phyloP scores from a whole-genome alignment of 129 eudicot genomes.

The Flaveria trinervia region DNA sequence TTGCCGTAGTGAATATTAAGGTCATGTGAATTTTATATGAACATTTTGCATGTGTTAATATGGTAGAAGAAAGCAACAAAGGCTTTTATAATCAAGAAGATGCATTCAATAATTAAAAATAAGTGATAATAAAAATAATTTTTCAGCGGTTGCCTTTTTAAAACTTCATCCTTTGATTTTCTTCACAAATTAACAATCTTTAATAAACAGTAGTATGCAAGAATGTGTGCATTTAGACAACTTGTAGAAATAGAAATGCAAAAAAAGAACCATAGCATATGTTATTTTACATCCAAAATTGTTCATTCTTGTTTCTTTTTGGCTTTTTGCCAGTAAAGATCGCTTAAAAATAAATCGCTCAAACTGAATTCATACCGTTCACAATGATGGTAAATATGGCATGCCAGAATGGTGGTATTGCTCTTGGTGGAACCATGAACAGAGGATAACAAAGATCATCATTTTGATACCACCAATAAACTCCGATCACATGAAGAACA shows the following conservation, averaged over 20 bases:
- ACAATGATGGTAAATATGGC: slow-evolving; percentile 44
- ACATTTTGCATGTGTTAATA: neutral
- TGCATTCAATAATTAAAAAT: neutral
- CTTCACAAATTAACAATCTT: neutral
- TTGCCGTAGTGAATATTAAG: neutral
- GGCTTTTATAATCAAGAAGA: neutral
- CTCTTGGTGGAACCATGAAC: slow-evolving; percentile 43
- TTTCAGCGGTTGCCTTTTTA: neutral
- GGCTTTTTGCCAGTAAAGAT: neutral
- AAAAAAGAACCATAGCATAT: neutral
- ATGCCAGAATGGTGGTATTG: slow-evolving; percentile 48
- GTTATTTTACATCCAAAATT: neutral
- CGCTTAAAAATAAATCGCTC: neutral
- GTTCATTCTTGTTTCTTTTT: slow-evolving; percentile 11
- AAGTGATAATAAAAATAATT: neutral
- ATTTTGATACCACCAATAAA: slow-evolving; percentile 41
- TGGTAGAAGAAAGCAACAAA: slow-evolving; percentile 19
- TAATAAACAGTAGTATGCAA: neutral
- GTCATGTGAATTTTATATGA: neutral
- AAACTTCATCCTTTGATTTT: neutral
- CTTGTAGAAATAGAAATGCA: neutral
- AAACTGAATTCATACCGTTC: slow-evolving; percentile 31
- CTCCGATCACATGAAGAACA: slow-evolving; percentile 56
- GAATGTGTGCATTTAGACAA: slow-evolving; percentile 1
- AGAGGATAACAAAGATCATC: slow-evolving; percentile 43